A percentile compares a stretch with the other conserved stretches of the same genome.
Evolutionary conservation across 1,284 basidiomycete species (phyloP).

Genomic region (Mycena sp.): DNA sequence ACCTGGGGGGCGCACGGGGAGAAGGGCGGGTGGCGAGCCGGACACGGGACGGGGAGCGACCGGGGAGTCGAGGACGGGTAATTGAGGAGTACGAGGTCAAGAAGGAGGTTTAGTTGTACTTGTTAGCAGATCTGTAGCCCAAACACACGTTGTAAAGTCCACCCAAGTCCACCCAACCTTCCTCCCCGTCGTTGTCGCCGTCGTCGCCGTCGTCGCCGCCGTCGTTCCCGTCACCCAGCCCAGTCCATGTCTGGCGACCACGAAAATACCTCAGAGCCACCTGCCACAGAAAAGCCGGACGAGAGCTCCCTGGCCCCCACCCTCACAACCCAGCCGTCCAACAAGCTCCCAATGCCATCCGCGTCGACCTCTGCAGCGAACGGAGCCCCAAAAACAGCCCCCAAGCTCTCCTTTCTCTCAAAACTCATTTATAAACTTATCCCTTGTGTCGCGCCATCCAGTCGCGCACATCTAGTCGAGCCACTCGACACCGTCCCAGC

Average conservation of each 20-base stretch:
- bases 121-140: neutral
- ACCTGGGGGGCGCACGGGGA: conserved; percentile 14
- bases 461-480: conserved; percentile 45
- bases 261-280: conserved; percentile 4
- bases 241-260: conserved; percentile 7
- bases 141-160: neutral
- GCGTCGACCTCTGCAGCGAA: conserved; percentile 1
- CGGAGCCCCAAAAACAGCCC: conserved; percentile 4
- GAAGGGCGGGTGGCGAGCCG: conserved; percentile 7
- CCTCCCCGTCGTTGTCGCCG: too few species aligned
- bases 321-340: neutral
- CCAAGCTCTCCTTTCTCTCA: conserved; percentile 46
- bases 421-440: conserved; percentile 47
- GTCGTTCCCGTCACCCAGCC: neutral
- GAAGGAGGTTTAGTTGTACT: conserved; percentile 17
- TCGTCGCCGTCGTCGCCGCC: too few species aligned
- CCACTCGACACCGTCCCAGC: conserved; percentile 53
- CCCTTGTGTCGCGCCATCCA: conserved; percentile 49
- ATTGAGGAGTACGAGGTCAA: conserved; percentile 28
- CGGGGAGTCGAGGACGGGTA: conserved; percentile 26
- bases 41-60: conserved; percentile 18
- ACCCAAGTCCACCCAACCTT: too few species aligned
- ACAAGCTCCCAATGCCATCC: neutral
- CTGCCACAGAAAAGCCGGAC: neutral
- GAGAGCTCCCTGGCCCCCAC: neutral